Base-by-base conservation (phyloP, 2,329 filamentous ascomycete genomes). In the Exophiala bonariae region DNA sequence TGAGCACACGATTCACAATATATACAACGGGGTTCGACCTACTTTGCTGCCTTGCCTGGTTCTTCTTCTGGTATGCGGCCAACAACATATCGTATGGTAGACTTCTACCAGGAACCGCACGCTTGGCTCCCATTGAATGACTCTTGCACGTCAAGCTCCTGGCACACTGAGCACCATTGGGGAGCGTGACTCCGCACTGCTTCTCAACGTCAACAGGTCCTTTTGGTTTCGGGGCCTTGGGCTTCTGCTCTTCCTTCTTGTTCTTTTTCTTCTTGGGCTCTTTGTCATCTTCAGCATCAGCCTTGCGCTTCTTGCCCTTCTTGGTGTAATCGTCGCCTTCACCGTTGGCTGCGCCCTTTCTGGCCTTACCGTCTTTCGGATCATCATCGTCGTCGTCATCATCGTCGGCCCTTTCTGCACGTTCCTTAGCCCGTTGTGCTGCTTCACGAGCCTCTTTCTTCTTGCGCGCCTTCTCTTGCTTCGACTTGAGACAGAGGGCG, bases 21-120 rank as follows among this genome's bases (percentile, higher is more conserved):
- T 41, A n/a, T n/a, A 23, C n/a, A n/a, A n/a, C n/a, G n/a, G n/a
- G 6, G 11, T 35, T 16, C 20, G 34, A 79, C 85, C 71, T 77
- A 91, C 89, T 95, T 69, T 97, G 93, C 72, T 96, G 89, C 63
- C 96, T 95, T 17, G 93, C 93, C 68, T 97, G 93, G 61, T 99
- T 99, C 77, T 96, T 97, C 78, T 97, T 96, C 67, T 93, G 88
- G 62, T 93, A 93, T 6, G 86, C 85, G 11, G 87, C 84, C 30
- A 96, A 77, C 31, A 96, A 74, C 85, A 95, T 93, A 66, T 96
- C 90, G 63, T 96, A 96, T 1, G 91, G 91, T 50, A 95, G 71
- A 35, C 87, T 93, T 52, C 91, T 79, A 1, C 91, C 91, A 4
- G 89, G 86, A 3, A 96, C 91, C 1, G 87, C 86, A 58, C 91